Evolutionary conservation across 805 yeast genomes (phyloP), one percentile per base, ranked within the genome.

Genomic region (Grigorovia transvaalensis): DNA sequence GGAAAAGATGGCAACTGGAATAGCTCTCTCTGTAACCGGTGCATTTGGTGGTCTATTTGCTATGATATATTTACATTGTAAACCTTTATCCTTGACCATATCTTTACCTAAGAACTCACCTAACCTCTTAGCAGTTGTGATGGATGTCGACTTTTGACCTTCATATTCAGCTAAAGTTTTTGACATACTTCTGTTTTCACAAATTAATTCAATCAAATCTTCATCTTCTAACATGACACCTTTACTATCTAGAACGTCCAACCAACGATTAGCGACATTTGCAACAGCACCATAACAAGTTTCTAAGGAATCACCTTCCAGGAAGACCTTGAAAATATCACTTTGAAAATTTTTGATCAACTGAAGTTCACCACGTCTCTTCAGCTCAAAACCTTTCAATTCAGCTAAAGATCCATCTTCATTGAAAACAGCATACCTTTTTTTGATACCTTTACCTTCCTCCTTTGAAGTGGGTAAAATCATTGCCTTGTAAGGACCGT

Each of bases 401-500:
- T 93, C 99, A 0, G 98, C 99, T 42, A 93, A 66, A 0, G 95
- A 74, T 1, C 98, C 98, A 67, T 95, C 97, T 52, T 85, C 81
- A 64, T 93, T 93, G 71, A 93, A 93, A 4, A 93, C 99, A 1
- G 99, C 99, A 63, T 93, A 93, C 61, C 99, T 78, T 62, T 93
- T 93, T 67, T 93, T 93, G 63, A 93, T 75, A 57, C 96, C 96
- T 68, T 90, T 90, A 46, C 96, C 98, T 74, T 95, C 98, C 65
- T 93, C 99, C 57, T 88, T 88, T 0, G 98, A 91, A 0, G 98
- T 89, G 4, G 99, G 99, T 49, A 93, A 75, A 52, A 93, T 80
- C 99, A 93, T 93, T 0, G 99, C 99, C 61, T 82, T 85, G 65
- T 93, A 93, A 1, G 99, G 99, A 11, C 99, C 99, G 72, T 93